A percentile compares a stretch with the other conserved stretches of the same genome.
phyloP scores from a whole-genome alignment of 2,329 filamentous ascomycete genomes.

The Penicillium sp. region DNA sequence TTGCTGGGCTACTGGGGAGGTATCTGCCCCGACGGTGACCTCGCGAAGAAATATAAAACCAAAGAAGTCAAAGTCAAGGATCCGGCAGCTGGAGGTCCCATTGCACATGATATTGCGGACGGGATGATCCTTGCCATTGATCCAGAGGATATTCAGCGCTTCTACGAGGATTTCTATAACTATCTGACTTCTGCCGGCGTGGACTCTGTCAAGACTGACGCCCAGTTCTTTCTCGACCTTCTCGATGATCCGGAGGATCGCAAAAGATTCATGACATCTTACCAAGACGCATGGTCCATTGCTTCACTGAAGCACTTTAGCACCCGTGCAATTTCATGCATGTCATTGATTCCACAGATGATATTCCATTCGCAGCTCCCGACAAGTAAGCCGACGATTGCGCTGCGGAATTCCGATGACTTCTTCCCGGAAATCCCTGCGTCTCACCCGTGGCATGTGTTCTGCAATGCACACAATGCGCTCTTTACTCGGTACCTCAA shows the following conservation, averaged over 20 bases:
- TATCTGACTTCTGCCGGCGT: slow-evolving; percentile 75
- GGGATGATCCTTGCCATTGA: slow-evolving; percentile 71
- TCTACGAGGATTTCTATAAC: slow-evolving; percentile 89
- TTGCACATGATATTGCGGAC: slow-evolving; percentile 23
- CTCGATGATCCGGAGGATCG: slow-evolving; percentile 68
- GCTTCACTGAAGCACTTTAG: slow-evolving; percentile 76
- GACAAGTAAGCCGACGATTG: slow-evolving; percentile 68
- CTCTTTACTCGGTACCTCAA: slow-evolving; percentile 83
- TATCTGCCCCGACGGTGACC: slow-evolving; percentile 70
- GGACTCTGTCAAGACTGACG: slow-evolving; percentile 89
- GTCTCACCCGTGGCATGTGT: slow-evolving; percentile 93
- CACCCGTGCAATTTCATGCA: slow-evolving; percentile 82
- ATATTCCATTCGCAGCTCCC: slow-evolving; percentile 83
- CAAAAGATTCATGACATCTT: slow-evolving; percentile 69
- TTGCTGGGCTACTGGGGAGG: slow-evolving; percentile 89
- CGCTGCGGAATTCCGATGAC: slow-evolving; percentile 82
- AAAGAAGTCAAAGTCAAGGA: slow-evolving; percentile 56
- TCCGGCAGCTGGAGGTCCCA: slow-evolving; percentile 51
- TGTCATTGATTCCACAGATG: slow-evolving; percentile 85
- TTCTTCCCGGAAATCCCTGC: slow-evolving; percentile 82
- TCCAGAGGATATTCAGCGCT: slow-evolving; percentile 68
- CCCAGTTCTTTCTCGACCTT: slow-evolving; percentile 83
- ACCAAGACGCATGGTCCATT: slow-evolving; percentile 84
- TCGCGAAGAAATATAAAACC: slow-evolving; percentile 79
- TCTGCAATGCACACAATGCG: slow-evolving; percentile 87